A percentile compares a stretch with the other conserved stretches of the same genome.
Conservation (phyloP, 164 flowering plant species). For the Vitis riparia region DNA sequence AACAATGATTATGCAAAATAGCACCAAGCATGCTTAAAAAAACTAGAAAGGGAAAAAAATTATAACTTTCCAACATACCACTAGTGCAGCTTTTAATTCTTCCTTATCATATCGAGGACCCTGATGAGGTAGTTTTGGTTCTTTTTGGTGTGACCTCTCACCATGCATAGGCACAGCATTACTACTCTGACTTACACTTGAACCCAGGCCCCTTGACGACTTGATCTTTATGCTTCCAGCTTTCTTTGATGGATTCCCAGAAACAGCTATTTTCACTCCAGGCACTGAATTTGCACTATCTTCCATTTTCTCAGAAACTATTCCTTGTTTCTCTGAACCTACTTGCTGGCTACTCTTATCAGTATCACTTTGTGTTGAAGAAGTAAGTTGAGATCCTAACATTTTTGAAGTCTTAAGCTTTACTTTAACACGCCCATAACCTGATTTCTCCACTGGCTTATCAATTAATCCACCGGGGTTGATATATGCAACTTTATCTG, state of each 20-base stretch:
- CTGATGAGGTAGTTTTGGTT: slow-evolving; percentile 19
- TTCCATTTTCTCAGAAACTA: slow-evolving; percentile 45
- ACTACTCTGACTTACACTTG: slow-evolving; percentile 26
- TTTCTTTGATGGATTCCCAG: slow-evolving; percentile 43
- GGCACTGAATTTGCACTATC: slow-evolving; percentile 57
- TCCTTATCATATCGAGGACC: slow-evolving; percentile 44
- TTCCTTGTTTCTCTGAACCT: slow-evolving; percentile 45
- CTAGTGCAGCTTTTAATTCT: slow-evolving; percentile 53
- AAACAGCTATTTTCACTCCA: slow-evolving; percentile 28
- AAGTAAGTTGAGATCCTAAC: slow-evolving; percentile 37
- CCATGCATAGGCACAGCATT: slow-evolving; percentile 24
- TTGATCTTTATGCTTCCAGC: slow-evolving; percentile 72
- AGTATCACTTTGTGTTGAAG: slow-evolving; percentile 60
- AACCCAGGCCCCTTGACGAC: slow-evolving; percentile 48
- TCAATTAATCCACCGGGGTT: slow-evolving; percentile 35
- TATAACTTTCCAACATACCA: slow-evolving; percentile 18
- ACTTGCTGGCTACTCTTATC: slow-evolving; percentile 56
- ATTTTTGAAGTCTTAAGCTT: slow-evolving; percentile 69
- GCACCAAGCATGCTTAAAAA: neutral
- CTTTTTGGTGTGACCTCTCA: slow-evolving; percentile 28
- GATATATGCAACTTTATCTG: slow-evolving; percentile 25
- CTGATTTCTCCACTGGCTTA: slow-evolving; percentile 37
- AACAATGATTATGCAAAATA: neutral
- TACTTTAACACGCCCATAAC: slow-evolving; percentile 76
- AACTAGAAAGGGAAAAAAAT: neutral